Evolutionary conservation across 192 early-diverging fungal genomes (phyloP), one percentile per base, ranked within the genome.

Genomic region (Rhizoclosmatium sp.): DNA sequence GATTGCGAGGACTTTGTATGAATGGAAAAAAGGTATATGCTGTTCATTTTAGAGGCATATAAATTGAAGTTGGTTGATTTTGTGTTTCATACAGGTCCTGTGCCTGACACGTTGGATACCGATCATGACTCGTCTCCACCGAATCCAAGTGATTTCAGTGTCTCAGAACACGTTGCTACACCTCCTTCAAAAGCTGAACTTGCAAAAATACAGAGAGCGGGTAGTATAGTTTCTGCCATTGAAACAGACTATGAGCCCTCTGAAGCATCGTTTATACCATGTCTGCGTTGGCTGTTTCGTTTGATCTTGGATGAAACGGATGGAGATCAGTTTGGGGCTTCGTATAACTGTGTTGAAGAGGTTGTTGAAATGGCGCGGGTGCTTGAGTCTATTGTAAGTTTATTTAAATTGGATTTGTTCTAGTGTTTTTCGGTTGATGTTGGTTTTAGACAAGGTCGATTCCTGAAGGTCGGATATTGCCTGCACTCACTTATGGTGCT

Each of bases 201-300:
- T 7, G 51, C 51, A 7, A 54, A 54, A 16, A 54, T 54, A 12
- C 9, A 54, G 16, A 54, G 51, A 54, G 16, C 16, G 9, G 51
- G 21, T 0, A 62, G 60, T 21, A 62, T 62, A 7, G 19, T 40
- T 62, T 62, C 60, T 31, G 65, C 65, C 14, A 68, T 46, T 14
- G 76, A 62, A 23, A 62, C 21, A 46, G 60, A 45, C 23, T 81
- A 81, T 48, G 80, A 79, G 58, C 69, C 69, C 14, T 74, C 80
- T 2, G 83, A 84, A 69, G 40, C 48, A 4, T 71, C 82, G 14
- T 84, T 86, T 69, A 71, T 80, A 51, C 85, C 85, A 62, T 62
- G 66, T 47, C 56, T 86, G 42, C 62, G 82, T 39, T 86, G 85
- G 82, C 41, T 82, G 10, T 75, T 82, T 7, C 78, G 62, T 47